These are phyloP conservation scores for Mycocentrospora acerina DNA, from an alignment of 2,329 filamentous ascomycete genomes.

Conservation along the genomic window DNA sequence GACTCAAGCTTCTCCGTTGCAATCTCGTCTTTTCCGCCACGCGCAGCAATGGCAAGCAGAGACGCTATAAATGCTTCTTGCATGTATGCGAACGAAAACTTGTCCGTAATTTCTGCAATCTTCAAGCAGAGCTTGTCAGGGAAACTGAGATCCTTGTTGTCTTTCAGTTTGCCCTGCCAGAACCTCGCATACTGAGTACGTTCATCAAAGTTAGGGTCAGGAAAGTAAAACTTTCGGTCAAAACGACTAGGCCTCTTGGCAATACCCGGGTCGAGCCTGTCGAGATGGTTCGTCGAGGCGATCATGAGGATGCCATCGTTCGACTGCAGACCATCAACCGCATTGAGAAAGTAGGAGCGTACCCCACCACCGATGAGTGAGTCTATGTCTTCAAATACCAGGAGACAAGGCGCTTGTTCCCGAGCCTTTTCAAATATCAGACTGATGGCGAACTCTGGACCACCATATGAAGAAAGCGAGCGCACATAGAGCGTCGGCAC, in stretches of 20 bases:
- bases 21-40: conserved; percentile 16
- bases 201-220: conserved; percentile 42
- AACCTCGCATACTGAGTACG: conserved; percentile 47
- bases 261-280: conserved; percentile 66
- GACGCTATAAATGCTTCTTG: conserved; percentile 48
- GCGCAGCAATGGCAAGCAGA: conserved; percentile 40
- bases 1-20: conserved; percentile 16
- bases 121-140: conserved; percentile 43
- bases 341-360: conserved; percentile 70
- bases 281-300: conserved; percentile 65
- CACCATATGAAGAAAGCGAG: conserved; percentile 46
- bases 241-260: conserved; percentile 50
- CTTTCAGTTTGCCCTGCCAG: conserved; percentile 47
- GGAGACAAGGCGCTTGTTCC: conserved; percentile 65
- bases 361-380: conserved; percentile 62
- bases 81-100: conserved; percentile 51
- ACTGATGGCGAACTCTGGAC: conserved; percentile 56
- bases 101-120: conserved; percentile 46
- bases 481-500: conserved; percentile 61
- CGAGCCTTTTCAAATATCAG: conserved; percentile 55
- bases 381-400: conserved; percentile 73
- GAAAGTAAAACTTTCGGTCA: conserved; percentile 51
- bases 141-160: conserved; percentile 42
- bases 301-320: conserved; percentile 74
- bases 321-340: conserved; percentile 68